A percentile compares a stretch with the other conserved stretches of the same genome.
phyloP scores from a whole-genome alignment of 306 rosid species.

The Quillaja saponaria region DNA sequence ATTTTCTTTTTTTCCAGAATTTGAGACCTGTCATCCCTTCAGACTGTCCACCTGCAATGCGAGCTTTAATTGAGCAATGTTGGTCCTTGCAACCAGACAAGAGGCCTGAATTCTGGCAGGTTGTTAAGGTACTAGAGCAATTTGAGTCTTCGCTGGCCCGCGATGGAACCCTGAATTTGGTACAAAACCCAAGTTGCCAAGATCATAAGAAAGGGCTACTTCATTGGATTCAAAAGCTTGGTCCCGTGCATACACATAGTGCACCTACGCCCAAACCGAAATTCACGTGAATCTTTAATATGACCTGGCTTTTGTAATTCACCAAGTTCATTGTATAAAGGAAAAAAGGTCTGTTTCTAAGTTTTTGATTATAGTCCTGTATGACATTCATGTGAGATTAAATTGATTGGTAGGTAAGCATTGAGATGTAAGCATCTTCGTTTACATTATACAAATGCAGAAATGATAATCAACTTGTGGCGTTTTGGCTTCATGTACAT shows the following conservation, averaged over 20 bases:
- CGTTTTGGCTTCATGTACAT: constrained; percentile 17
- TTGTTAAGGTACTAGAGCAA: constrained; percentile 84
- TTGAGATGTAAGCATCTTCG: constrained; percentile 36
- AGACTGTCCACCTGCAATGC: constrained; percentile 65
- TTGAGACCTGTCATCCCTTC: constrained; percentile 68
- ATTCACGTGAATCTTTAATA: constrained; percentile 55
- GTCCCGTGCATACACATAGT: constrained; percentile 52
- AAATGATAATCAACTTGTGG: constrained; percentile 24
- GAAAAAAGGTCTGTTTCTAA: constrained; percentile 47
- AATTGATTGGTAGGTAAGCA: constrained; percentile 45
- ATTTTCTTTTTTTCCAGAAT: constrained; percentile 55
- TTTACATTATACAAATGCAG: constrained; percentile 9
- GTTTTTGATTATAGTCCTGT: constrained; percentile 42
- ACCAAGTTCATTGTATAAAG: constrained; percentile 57
- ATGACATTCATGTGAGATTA: constrained; percentile 37
- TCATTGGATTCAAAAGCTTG: constrained; percentile 93
- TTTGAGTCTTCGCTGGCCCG: constrained; percentile 66
- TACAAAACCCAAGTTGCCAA: constrained; percentile 44
- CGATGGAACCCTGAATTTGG: constrained; percentile 63
- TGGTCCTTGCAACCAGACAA: constrained; percentile 79
- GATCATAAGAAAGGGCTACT: constrained; percentile 87
- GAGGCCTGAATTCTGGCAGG: constrained; percentile 90
- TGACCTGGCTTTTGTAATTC: constrained; percentile 51
- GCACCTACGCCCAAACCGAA: constrained; percentile 74
- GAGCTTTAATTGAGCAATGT: constrained; percentile 83